These are phyloP conservation scores for Antitrichia curtipendula DNA, from an alignment of 225 moss, liverwort and hornwort genomes.

Conservation along the genomic window DNA sequence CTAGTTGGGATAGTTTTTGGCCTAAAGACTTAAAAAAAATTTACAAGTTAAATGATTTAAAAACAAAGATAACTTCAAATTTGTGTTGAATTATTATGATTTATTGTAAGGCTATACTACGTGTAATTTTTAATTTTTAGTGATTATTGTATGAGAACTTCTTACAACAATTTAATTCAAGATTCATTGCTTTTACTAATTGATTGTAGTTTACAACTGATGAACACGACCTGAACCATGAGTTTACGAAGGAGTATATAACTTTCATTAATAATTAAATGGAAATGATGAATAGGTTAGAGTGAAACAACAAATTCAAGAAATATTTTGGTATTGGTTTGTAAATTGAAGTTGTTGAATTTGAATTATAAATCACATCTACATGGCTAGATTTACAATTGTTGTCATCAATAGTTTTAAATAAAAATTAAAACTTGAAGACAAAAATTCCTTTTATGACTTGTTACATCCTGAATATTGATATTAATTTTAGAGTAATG, in stretches of 20 bases:
- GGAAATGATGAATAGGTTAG: neutral
- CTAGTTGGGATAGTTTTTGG: too few species aligned
- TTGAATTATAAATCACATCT: neutral
- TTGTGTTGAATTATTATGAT: too few species aligned
- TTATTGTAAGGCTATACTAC: too few species aligned
- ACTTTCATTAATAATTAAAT: neutral
- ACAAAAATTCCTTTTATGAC: neutral
- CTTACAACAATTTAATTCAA: too few species aligned
- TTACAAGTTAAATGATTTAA: too few species aligned
- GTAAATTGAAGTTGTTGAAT: neutral
- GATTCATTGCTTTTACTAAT: neutral
- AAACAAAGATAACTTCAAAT: too few species aligned
- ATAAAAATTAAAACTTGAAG: neutral
- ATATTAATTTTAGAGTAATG: neutral
- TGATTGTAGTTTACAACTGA: neutral
- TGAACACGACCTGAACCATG: neutral
- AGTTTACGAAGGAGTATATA: neutral
- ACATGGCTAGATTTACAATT: neutral
- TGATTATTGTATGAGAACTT: too few species aligned
- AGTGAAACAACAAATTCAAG: neutral
- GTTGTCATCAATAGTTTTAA: neutral
- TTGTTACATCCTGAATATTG: neutral
- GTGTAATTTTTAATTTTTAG: too few species aligned
- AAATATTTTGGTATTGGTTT: neutral
- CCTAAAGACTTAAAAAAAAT: too few species aligned